These are phyloP conservation scores for Blakeslea trispora DNA, from an alignment of 371 early-diverging fungal genomes.

Conservation along the genomic window DNA sequence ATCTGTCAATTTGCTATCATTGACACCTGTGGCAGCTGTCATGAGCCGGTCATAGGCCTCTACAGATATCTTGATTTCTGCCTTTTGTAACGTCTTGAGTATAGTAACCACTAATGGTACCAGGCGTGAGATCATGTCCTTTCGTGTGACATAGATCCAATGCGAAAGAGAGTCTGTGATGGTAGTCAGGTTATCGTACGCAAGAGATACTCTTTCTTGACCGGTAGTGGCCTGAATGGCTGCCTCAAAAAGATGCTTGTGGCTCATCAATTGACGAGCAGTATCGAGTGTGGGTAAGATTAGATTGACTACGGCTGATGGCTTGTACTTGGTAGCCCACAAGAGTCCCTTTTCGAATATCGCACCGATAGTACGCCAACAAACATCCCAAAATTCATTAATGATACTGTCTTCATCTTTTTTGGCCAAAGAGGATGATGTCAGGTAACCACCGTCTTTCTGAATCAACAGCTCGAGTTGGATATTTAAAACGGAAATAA, in stretches of 20 bases:
- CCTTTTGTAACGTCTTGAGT: slow-evolving; percentile 27
- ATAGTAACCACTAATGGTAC: slow-evolving; percentile 31
- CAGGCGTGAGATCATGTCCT: slow-evolving; percentile 35
- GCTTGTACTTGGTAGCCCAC: slow-evolving; percentile 42
- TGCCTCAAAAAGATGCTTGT: slow-evolving; percentile 27
- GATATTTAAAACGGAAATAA: slow-evolving; percentile 5
- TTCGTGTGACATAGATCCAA: slow-evolving; percentile 48
- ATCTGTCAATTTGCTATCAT: slow-evolving; percentile 26
- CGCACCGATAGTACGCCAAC: slow-evolving; percentile 34
- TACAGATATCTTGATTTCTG: slow-evolving; percentile 33
- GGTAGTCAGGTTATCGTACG: slow-evolving; percentile 17
- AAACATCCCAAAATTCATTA: slow-evolving; percentile 36
- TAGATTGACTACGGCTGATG: slow-evolving; percentile 31
- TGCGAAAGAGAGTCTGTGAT: slow-evolving; percentile 40
- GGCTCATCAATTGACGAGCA: slow-evolving; percentile 25
- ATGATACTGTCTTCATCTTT: slow-evolving; percentile 30
- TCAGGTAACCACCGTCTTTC: slow-evolving; percentile 8
- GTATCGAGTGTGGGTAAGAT: slow-evolving; percentile 36
- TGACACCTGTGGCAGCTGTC: slow-evolving; percentile 43
- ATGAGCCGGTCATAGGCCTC: slow-evolving; percentile 43
- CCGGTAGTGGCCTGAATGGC: background rate
- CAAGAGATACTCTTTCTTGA: background rate
- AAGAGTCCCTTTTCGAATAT: slow-evolving; percentile 26
- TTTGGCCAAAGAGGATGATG: background rate
- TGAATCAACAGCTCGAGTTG: slow-evolving; percentile 10